A percentile compares a stretch with the other conserved stretches of the same genome.
Conservation (phyloP, 257 asterid species). For the Nicotiana attenuata region DNA sequence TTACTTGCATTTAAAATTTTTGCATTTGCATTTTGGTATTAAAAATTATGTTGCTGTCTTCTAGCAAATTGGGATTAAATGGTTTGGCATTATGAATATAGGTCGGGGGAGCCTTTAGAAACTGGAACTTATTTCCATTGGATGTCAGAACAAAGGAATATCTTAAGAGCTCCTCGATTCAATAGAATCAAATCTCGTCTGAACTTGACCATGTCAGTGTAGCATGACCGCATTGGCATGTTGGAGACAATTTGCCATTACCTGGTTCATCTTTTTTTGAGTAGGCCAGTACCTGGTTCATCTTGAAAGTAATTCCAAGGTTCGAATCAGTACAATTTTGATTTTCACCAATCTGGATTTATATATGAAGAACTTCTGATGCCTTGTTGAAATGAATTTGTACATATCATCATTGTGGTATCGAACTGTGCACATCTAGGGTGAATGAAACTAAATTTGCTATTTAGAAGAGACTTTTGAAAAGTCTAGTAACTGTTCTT, state of each 20-base stretch:
- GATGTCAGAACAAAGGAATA: constrained; percentile 2
- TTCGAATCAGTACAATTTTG: constrained; percentile 1
- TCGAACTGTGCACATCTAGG: not conserved
- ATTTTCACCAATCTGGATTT: not conserved
- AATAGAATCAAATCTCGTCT: not conserved
- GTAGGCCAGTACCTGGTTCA: not conserved
- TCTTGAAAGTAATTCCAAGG: not conserved
- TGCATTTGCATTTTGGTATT: not conserved
- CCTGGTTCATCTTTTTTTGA: not conserved
- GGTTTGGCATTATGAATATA: not conserved
- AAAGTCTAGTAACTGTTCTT: not conserved
- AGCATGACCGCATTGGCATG: not conserved
- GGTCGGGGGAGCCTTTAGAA: not conserved
- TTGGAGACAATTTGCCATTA: not conserved
- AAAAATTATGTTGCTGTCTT: not conserved
- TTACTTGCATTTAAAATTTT: not conserved
- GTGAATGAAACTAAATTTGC: not conserved
- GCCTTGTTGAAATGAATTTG: not conserved
- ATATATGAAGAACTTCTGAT: not conserved
- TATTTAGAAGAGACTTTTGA: not conserved
- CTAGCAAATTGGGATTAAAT: not conserved
- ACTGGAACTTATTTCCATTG: not conserved
- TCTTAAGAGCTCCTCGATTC: not conserved
- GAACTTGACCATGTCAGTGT: not conserved
- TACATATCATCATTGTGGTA: not conserved